Base-by-base conservation (phyloP, 2,329 filamentous ascomycete species). In the Trichoderma breve region DNA sequence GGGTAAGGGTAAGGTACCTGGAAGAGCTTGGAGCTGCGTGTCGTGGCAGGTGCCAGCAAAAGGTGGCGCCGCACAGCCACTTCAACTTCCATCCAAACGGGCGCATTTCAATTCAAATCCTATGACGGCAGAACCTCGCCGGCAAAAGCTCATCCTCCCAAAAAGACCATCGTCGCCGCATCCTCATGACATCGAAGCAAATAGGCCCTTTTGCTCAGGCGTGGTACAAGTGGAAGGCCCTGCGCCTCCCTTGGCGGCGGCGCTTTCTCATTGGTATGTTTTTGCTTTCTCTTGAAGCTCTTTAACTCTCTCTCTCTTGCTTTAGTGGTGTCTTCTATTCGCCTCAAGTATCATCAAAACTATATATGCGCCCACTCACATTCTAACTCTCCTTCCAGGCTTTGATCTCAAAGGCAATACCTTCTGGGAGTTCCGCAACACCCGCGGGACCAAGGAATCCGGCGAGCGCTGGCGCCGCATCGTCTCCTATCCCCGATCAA, bases 371-470 rank as follows among this genome's bases (percentile, higher is more conserved):
- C 11, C 47, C 21, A 3, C 5, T 3, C 47, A 3, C 47, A 53
- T 24, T 12, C 47, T 51, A 11, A 51, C 47, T 51, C 7, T 18
- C 11, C n/a, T 24, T 18, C 11, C n/a, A 91, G 90, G 90, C 74
- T 84, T 87, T 76, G 90, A 92, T 78, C 88, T 91, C 72, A 78
- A 88, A 28, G 89, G 89, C 70, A 91, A 92, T 81, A 91, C 90
- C 4, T 92, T 87, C 83, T 92, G 90, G 89, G 88, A 91, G 76
- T 91, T 92, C 81, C 85, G 85, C 72, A 86, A 90, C 74, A 76
- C 81, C 7, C 83, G 84, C 70, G 81, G 81, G 73, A 76, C 79
- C 71, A 75, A 74, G 32, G 74, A 69, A 12, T 34, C 62, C 34
- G 65, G 68, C 30, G 80, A 83, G 63, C 86, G 87, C 74, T 88